Base-by-base conservation (phyloP, 352 stramenopile species). In the Phytopythium litorale region DNA sequence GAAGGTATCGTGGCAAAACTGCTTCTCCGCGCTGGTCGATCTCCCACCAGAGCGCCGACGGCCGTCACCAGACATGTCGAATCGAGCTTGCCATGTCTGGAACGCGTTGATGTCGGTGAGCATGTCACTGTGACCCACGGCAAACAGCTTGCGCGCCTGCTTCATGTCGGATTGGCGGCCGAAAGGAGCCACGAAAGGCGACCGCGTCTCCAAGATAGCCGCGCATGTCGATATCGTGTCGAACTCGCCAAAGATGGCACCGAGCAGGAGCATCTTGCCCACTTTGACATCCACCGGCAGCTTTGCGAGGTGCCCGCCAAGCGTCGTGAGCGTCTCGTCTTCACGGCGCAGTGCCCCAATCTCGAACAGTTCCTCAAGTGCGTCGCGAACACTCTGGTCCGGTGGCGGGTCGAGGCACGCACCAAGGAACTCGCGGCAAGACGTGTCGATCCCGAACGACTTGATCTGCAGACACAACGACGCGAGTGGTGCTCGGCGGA, bases 221-320 rank as follows among this genome's bases (percentile, higher is more conserved):
- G 83, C 87, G 46, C 83, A 87, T 1, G 86, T 89, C 15, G 81
- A 79, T 3, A 88, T 70, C 0, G 76, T 70, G 37, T 87, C 90
- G 61, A 83, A 84, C 43, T 94, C 98, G 19, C 80, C 71, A 59
- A 99, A 98, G 13, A 99, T 70, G 50, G 89, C 85, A 18, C 94
- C 97, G 50, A 97, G 92, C 21, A 99, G 75, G 12, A 99, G 74
- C 76, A 99, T 92, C 69, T 99, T 99, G 30, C 92, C 98, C 21
- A 99, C 75, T 67, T 97, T 89, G 19, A 97, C 92, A 73, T 99
- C 91, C 8, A 99, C 80, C n/a, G 97, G 97, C 12, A 99, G 75
- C 53, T 88, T 81, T 11, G 94, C 87, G 18, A 99, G 77, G 58
- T 98, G 88, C 0, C 71, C 53, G 8, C 98, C 98, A 1, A 99